Evolutionary conservation across 1,284 basidiomycete species (phyloP), one percentile per base, ranked within the genome.

Genomic region (Ganoderma lucidum): DNA sequence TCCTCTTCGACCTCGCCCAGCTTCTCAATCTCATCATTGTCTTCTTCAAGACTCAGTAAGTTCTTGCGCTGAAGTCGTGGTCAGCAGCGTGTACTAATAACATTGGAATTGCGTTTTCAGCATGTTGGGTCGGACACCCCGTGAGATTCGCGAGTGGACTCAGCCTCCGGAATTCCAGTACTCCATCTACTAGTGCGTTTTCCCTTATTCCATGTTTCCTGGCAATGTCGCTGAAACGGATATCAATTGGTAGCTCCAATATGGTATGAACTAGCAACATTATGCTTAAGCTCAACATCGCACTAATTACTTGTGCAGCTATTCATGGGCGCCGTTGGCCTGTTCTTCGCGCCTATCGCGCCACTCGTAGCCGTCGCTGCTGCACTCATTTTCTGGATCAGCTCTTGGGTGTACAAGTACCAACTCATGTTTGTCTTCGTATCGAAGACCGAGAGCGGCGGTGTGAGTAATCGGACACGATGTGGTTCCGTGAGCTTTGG

Each of bases 111-210:
- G 0, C 32, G 6, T 28, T 23, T 8, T 1, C 64, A 94, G 93
- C 68, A 81, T 96, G 61, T 94, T 98, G 77, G 96, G 96, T n/a
- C 92, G 97, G 68, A 99, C 98, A 0, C 97, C 97, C 59, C 90
- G 98, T 74, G 96, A 98, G 77, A 96, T 99, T 69, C 88, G 96
- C 65, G 96, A 98, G 76, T 97, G 95, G 92, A 98, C 97, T 6
- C 94, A 97, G 79, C 97, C 97, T 19, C 95, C 95, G 5, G 90
- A 93, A 51, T 99, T 99, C 78, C 92, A 97, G 76, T 99, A 94
- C 82, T 88, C 94, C 14, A 88, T 97, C 68, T 96, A 96, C 81
- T 96, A 94, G 92, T 94, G 73, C 80, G 92, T 86, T 63, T 51
- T 23, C 58, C 19, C 60, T 59, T 55, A 39, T 23, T 12, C 51